Evolutionary conservation across 139 green algal species (phyloP), one percentile per base, ranked within the genome.

Genomic region (Tetradesmus lagerheimii): DNA sequence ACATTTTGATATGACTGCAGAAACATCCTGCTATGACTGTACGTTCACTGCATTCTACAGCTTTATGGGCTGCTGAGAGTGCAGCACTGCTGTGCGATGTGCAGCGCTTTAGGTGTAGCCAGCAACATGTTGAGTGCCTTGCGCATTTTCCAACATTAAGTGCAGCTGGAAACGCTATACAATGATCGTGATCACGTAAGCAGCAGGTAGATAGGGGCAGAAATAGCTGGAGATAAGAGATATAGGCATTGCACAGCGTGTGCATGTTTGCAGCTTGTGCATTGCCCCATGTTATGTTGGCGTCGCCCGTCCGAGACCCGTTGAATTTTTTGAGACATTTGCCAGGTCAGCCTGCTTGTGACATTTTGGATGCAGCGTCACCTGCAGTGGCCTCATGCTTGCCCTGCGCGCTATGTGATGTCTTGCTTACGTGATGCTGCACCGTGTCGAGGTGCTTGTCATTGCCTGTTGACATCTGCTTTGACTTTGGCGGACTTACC

Each of bases 241-340:
- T 57, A 18, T 9, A 57, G 45, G 11, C 11, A 57, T 57, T 18
- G 53, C 53, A 66, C 53, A 66, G 53, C 15, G 6, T 66, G 6
- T 66, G 53, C 53, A 66, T 66, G 74, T 37, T 39, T 81, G 29
- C 39, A 76, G 64, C 38, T 74, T 66, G 38, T 77, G 35, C 38
- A 80, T 45, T 15, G 83, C 64, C 16, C 64, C 37, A 62, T 95
- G 93, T 41, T 93, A 57, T 18, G 82, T 85, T 8, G 78, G 53
- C 37, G 95, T 77, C 78, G 89, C 88, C 41, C 75, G 57, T 1
- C 57, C n/a, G 23, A 11, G 20, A 31, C 3, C 57, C 23, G 57
- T 76, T 38, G 43, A 89, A 80, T 80, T 77, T 50, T n/a, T 53
- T 27, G 53, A 27, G 41, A 43, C 29, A 31, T 16, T 27, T 43